A percentile compares a stretch with the other conserved stretches of the same genome.
phyloP scores from a whole-genome alignment of 2,329 filamentous ascomycete species.

The Fusarium sambucinum region DNA sequence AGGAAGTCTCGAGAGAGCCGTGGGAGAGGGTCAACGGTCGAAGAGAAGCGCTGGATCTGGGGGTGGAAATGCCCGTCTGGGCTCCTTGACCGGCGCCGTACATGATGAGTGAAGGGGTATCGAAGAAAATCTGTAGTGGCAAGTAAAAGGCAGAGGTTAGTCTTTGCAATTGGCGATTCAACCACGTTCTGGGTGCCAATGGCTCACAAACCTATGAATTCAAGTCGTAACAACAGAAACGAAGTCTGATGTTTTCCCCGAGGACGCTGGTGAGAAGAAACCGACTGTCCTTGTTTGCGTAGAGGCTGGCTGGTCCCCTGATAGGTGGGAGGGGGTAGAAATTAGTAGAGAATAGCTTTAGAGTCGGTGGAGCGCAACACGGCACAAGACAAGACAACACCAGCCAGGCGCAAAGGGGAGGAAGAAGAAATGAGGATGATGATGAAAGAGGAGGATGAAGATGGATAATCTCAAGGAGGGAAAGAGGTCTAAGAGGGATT shows the following conservation, averaged over 20 bases:
- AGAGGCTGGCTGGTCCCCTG: slow-evolving; percentile 48
- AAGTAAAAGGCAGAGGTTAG: slow-evolving; percentile 32
- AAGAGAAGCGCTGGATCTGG: slow-evolving; percentile 91
- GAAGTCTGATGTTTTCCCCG: slow-evolving; percentile 44
- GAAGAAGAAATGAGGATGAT: slow-evolving; percentile 36
- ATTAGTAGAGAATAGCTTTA: slow-evolving; percentile 46
- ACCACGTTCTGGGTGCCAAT: background rate
- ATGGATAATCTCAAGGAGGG: slow-evolving; percentile 48
- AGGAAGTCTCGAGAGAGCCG: slow-evolving; percentile 94
- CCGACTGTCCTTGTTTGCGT: slow-evolving; percentile 46
- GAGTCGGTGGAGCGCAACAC: slow-evolving; percentile 45
- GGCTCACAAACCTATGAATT: slow-evolving; percentile 51
- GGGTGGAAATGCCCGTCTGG: slow-evolving; percentile 97
- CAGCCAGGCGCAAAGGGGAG: slow-evolving; percentile 47
- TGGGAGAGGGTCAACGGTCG: slow-evolving; percentile 91
- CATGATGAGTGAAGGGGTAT: slow-evolving; percentile 72
- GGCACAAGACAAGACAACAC: slow-evolving; percentile 47
- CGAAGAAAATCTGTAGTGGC: slow-evolving; percentile 51
- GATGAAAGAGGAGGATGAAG: slow-evolving; percentile 44
- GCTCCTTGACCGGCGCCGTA: slow-evolving; percentile 86
- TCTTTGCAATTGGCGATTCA: slow-evolving; percentile 11
- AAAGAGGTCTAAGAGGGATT: slow-evolving; percentile 45
- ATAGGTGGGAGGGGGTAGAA: slow-evolving; percentile 46
- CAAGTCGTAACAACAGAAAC: slow-evolving; percentile 46
- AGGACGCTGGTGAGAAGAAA: slow-evolving; percentile 46